Conservation (phyloP, 2,329 filamentous ascomycete genomes). For the Periconia sp. region DNA sequence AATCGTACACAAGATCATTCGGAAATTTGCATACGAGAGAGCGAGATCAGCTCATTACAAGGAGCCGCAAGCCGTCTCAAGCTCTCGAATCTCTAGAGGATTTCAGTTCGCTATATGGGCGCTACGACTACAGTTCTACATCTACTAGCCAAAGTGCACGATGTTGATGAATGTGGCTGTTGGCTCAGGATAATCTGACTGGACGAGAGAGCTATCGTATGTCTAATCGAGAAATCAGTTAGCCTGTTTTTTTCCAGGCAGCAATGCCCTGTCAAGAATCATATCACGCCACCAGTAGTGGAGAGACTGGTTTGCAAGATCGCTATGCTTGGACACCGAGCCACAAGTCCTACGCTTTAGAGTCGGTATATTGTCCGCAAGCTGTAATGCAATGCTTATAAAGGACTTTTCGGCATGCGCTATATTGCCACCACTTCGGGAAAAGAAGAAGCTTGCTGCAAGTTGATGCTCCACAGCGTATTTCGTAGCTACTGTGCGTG, state of each 20-base stretch:
- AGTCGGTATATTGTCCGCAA: slow-evolving; percentile 11
- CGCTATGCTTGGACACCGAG: slow-evolving; percentile 10
- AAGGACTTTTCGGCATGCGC: slow-evolving; percentile 9
- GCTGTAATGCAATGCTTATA: slow-evolving; percentile 21
- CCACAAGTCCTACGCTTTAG: slow-evolving; percentile 14
- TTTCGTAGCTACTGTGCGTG: slow-evolving; percentile 24
- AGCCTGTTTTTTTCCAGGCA: no score
- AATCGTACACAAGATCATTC: no score
- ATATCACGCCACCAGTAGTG: slow-evolving; percentile 19
- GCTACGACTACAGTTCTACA: no score
- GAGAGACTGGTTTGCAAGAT: slow-evolving; percentile 10
- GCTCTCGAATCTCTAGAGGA: no score
- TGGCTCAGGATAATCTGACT: neutral
- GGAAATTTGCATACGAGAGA: no score
- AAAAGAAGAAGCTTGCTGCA: slow-evolving; percentile 1
- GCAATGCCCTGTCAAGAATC: no score
- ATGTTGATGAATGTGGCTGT: slow-evolving; percentile 22
- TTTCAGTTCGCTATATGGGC: no score
- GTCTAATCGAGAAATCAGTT: no score
- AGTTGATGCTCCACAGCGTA: neutral
- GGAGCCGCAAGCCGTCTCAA: no score
- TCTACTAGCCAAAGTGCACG: no score
- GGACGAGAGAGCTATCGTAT: slow-evolving; percentile 3
- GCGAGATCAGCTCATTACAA: no score
- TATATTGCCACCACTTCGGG: neutral